phyloP scores from a whole-genome alignment of 1,284 basidiomycete genomes.

The Laetiporus sulphureus region DNA sequence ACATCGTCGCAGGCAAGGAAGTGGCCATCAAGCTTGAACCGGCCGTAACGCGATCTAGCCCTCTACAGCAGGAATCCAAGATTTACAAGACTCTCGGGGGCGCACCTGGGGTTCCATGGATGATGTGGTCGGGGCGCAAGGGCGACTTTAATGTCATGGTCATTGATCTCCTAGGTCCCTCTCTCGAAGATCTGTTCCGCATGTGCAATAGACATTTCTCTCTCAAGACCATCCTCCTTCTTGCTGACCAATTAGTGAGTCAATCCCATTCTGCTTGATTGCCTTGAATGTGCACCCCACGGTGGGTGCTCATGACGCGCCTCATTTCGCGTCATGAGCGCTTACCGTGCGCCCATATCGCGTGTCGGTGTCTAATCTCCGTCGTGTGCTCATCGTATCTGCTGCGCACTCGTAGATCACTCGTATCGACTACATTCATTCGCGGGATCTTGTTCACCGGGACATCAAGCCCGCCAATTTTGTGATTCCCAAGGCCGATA shows the following conservation, averaged over 20 bases:
- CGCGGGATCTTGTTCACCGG: conserved; percentile 75
- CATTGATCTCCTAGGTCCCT: conserved; percentile 90
- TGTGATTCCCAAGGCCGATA: conserved; percentile 60
- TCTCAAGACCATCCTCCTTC: conserved; percentile 87
- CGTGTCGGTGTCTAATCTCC: background rate
- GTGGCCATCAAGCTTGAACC: conserved; percentile 97
- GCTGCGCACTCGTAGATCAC: conserved; percentile 44
- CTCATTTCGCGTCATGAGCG: background rate
- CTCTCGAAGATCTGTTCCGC: conserved; percentile 92
- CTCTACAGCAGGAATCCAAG: conserved; percentile 88
- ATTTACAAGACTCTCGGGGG: conserved; percentile 93
- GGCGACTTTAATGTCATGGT: conserved; percentile 98
- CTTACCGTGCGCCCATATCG: too few species aligned
- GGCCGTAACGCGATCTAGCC: conserved; percentile 72
- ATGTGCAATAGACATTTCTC: conserved; percentile 91
- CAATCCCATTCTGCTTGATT: conserved; percentile 2
- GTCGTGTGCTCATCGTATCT: conserved; percentile 5
- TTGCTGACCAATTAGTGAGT: conserved; percentile 88
- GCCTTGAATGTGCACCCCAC: background rate
- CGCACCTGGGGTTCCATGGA: conserved; percentile 90
- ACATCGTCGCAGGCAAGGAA: conserved; percentile 93
- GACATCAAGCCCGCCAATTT: conserved; percentile 98
- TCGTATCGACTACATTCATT: conserved; percentile 71
- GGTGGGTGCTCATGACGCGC: background rate
- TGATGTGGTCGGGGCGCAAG: conserved; percentile 91